These are phyloP conservation scores for Auriscalpium orientale DNA, from an alignment of 768 basidiomycete genomes.

Conservation along the genomic window DNA sequence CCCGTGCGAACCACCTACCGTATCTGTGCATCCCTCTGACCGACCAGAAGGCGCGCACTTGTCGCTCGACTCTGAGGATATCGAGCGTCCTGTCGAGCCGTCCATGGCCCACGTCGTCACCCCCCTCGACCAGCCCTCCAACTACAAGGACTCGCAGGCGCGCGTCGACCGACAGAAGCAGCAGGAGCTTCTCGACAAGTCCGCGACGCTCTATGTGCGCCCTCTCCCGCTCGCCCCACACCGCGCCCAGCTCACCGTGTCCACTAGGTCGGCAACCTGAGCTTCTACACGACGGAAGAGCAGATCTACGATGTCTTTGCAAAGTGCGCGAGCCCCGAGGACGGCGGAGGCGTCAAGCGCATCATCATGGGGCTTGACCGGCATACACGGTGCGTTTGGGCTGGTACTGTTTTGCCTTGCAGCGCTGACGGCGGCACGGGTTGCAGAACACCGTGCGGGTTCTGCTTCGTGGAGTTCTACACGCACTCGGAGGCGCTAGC, in stretches of 20 bases:
- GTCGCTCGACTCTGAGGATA: no score
- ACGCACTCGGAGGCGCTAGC: constrained; percentile 90
- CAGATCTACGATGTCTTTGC: constrained; percentile 92
- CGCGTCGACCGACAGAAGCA: constrained; percentile 74
- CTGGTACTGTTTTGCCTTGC: neutral
- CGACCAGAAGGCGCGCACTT: no score
- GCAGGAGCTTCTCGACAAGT: constrained; percentile 72
- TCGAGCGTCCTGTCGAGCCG: no score
- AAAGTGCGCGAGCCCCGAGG: constrained; percentile 82
- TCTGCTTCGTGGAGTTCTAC: constrained; percentile 96
- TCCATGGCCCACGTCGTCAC: neutral
- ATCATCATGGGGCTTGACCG: constrained; percentile 94
- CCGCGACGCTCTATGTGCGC: constrained; percentile 86
- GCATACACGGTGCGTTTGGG: constrained; percentile 59
- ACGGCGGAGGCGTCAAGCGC: constrained; percentile 84
- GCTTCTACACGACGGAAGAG: constrained; percentile 93
- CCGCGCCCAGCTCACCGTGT: neutral
- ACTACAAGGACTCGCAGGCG: constrained; percentile 91
- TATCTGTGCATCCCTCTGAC: neutral
- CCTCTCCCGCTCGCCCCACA: neutral
- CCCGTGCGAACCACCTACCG: constrained; percentile 3
- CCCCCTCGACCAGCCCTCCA: constrained; percentile 87
- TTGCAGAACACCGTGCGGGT: constrained; percentile 80
- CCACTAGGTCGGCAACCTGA: constrained; percentile 77
- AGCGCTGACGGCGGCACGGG: neutral